Evolutionary conservation across 2,329 filamentous ascomycete species (phyloP).

Genomic region (Pyrenochaeta sp.): DNA sequence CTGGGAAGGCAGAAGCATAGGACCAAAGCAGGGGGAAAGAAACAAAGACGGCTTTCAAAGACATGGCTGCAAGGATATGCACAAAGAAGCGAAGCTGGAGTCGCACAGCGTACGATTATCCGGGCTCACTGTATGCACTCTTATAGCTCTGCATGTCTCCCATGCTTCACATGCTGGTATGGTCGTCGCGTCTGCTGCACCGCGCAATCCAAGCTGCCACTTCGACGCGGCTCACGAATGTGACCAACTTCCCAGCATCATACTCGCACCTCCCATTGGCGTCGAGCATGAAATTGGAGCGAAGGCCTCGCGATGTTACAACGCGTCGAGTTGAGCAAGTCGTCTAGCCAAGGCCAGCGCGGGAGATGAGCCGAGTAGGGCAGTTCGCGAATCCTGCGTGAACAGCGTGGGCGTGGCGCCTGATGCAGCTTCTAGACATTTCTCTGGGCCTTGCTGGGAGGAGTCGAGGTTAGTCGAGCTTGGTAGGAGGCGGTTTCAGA

Average conservation of each 20-base stretch:
- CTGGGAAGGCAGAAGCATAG: slow-evolving; percentile 26
- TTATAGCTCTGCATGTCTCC: slow-evolving; percentile 17
- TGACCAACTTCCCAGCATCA: slow-evolving; percentile 17
- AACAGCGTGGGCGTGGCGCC: slow-evolving; percentile 29
- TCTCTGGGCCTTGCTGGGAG: slow-evolving; percentile 16
- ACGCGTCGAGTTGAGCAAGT: too few species aligned
- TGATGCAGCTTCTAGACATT: slow-evolving; percentile 26
- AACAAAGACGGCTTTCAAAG: slow-evolving; percentile 17
- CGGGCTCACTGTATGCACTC: slow-evolving; percentile 4
- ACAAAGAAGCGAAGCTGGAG: slow-evolving; percentile 5
- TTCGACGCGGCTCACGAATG: too few species aligned
- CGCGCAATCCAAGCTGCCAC: too few species aligned
- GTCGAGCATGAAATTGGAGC: slow-evolving; percentile 15
- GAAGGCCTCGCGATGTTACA: slow-evolving; percentile 31
- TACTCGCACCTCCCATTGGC: slow-evolving; percentile 21
- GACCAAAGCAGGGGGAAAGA: slow-evolving; percentile 30
- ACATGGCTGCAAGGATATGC: slow-evolving; percentile 17
- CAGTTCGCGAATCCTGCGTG: slow-evolving; percentile 24
- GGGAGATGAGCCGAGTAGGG: slow-evolving; percentile 37
- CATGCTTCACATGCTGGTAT: slow-evolving; percentile 7
- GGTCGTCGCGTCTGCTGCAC: slow-evolving; percentile 16
- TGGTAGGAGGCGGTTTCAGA: slow-evolving; percentile 12
- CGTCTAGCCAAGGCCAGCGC: slow-evolving; percentile 16
- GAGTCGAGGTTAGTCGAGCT: slow-evolving; percentile 13
- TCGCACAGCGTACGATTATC: slow-evolving; percentile 7